Percentiles rank a stretch among this genome's conserved stretches.
Evolutionary conservation across 352 stramenopile species (phyloP).

Genomic region (Globisporangium sylvaticum): DNA sequence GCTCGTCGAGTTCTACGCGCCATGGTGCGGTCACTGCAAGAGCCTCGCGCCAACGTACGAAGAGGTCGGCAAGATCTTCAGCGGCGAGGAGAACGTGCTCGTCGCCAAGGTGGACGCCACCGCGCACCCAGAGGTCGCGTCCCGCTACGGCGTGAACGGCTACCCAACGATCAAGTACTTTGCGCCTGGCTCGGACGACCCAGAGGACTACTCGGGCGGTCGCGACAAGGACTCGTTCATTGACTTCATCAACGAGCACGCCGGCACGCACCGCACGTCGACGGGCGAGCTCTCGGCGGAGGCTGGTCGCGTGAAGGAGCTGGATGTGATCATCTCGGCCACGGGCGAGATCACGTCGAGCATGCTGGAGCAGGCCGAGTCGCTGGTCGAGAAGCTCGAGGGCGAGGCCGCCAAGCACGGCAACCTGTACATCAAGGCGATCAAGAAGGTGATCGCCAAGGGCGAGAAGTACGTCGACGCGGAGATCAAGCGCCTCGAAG

Average conservation of each 20-base stretch:
- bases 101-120: slow-evolving; percentile 84
- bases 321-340: slow-evolving; percentile 81
- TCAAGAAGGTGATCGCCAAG: slow-evolving; percentile 90
- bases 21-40: slow-evolving; percentile 95
- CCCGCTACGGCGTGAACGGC: slow-evolving; percentile 83
- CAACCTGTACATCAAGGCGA: slow-evolving; percentile 86
- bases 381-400: slow-evolving; percentile 61
- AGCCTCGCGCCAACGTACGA: slow-evolving; percentile 87
- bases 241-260: slow-evolving; percentile 90
- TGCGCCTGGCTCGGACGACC: slow-evolving; percentile 62
- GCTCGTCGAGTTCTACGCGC: slow-evolving; percentile 93
- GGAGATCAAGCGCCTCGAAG: slow-evolving; percentile 82
- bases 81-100: slow-evolving; percentile 72
- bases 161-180: slow-evolving; percentile 94
- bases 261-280: slow-evolving; percentile 76
- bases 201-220: slow-evolving; percentile 82
- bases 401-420: slow-evolving; percentile 71
- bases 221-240: slow-evolving; percentile 86
- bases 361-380: slow-evolving; percentile 72
- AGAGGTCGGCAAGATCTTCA: slow-evolving; percentile 70
- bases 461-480: slow-evolving; percentile 75
- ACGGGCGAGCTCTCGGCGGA: slow-evolving; percentile 67
- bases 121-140: slow-evolving; percentile 51
- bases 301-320: slow-evolving; percentile 75
- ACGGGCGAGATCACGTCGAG: slow-evolving; percentile 62